Percentiles rank a stretch among this genome's conserved stretches.
These are phyloP conservation scores for Dactylorhiza incarnata DNA, from an alignment of 106 monocot species.

Conservation along the genomic window DNA sequence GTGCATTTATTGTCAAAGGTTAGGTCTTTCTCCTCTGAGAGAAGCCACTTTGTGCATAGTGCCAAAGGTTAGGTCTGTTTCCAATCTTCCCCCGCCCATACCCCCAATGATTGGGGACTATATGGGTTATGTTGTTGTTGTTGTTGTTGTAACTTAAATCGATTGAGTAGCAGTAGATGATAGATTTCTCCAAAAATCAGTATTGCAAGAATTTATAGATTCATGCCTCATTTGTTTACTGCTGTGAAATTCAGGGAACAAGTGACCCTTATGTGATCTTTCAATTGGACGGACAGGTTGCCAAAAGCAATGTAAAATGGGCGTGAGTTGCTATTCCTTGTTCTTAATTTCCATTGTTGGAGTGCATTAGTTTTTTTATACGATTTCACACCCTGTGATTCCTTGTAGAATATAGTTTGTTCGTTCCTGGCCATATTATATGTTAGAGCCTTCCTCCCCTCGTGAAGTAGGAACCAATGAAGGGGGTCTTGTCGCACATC, in stretches of 20 bases:
- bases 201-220: not conserved
- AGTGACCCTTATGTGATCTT: slow-evolving; percentile 93
- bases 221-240: not conserved
- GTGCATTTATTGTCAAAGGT: no score
- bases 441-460: not conserved
- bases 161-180: not conserved
- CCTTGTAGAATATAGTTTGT: not conserved
- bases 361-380: not conserved
- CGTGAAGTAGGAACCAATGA: no score
- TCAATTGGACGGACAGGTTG: slow-evolving; percentile 70
- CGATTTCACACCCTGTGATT: not conserved
- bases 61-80: no score
- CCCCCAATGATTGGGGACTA: no score
- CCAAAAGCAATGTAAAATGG: slow-evolving; percentile 88
- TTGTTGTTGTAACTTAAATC: no score
- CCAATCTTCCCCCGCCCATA: no score
- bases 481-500: no score
- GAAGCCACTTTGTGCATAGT: no score
- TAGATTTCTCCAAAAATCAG: not conserved
- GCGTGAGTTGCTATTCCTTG: slow-evolving; percentile 54
- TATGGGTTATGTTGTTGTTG: no score
- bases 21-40: no score
- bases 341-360: not conserved
- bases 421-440: not conserved
- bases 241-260: slow-evolving; percentile 66